These are phyloP conservation scores for Solanum sejunctum DNA, from an alignment of 257 asterid genomes.

Conservation along the genomic window DNA sequence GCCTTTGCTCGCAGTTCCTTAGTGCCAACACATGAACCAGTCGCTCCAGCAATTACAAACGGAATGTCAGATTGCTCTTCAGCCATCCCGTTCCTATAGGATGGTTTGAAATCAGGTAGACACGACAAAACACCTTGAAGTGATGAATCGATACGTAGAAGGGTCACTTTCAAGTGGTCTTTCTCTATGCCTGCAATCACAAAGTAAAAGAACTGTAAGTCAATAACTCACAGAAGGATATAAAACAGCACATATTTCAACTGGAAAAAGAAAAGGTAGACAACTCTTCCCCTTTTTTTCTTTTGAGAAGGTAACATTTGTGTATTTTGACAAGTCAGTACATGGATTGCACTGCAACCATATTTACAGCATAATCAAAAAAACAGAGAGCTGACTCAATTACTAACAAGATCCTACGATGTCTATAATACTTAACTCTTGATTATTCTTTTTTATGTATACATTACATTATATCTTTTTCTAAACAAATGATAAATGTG, in stretches of 20 bases:
- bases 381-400: neutral
- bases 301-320: neutral
- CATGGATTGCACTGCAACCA: neutral
- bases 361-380: neutral
- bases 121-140: slow-evolving; percentile 94
- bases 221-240: neutral
- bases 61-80: slow-evolving; percentile 42
- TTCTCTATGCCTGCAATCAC: slow-evolving; percentile 76
- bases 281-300: neutral
- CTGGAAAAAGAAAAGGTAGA: neutral
- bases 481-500: neutral
- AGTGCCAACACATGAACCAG: slow-evolving; percentile 87
- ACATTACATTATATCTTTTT: neutral
- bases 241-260: neutral
- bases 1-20: slow-evolving; percentile 78
- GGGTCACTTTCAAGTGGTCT: slow-evolving; percentile 98
- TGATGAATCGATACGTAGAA: slow-evolving; percentile 92
- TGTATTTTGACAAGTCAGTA: neutral
- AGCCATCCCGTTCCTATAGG: slow-evolving; percentile 56
- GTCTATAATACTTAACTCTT: neutral
- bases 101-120: slow-evolving; percentile 93
- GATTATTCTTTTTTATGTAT: neutral
- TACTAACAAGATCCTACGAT: neutral
- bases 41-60: slow-evolving; percentile 89
- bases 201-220: slow-evolving; percentile 15